A percentile compares a stretch with the other conserved stretches of the same genome.
Conservation (phyloP, 805 yeast species). For the Candida yuanshanica region DNA sequence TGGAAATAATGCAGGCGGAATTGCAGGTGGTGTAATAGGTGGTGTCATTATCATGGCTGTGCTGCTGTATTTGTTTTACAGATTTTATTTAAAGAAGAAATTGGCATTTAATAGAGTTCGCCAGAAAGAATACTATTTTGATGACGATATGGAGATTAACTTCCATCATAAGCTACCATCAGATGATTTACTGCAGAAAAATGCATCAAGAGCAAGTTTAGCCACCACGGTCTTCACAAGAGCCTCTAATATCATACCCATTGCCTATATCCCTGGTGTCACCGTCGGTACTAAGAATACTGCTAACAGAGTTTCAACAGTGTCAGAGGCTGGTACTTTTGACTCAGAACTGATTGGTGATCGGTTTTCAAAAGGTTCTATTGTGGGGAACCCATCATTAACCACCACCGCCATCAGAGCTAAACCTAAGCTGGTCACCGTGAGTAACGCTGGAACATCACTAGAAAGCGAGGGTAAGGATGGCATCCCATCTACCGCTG, state of each 20-base stretch:
- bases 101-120: slow-evolving; percentile 27
- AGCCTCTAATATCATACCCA: slow-evolving; percentile 84
- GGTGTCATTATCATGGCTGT: slow-evolving; percentile 44
- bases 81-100: slow-evolving; percentile 34
- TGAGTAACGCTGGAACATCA: slow-evolving; percentile 14
- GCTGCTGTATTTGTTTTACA: slow-evolving; percentile 36
- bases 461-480: slow-evolving; percentile 17
- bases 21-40: slow-evolving; percentile 71
- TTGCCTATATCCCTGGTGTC: slow-evolving; percentile 93
- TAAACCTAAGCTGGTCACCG: slow-evolving; percentile 63
- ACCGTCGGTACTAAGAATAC: slow-evolving; percentile 40
- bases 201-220: slow-evolving; percentile 24
- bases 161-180: slow-evolving; percentile 21
- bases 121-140: slow-evolving; percentile 22
- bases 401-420: slow-evolving; percentile 72
- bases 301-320: slow-evolving; percentile 28
- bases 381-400: slow-evolving; percentile 32
- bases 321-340: slow-evolving; percentile 12
- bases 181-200: slow-evolving; percentile 26
- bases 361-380: slow-evolving; percentile 37
- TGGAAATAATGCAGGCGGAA: slow-evolving; percentile 41
- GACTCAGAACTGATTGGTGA: slow-evolving; percentile 26
- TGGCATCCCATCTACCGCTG: slow-evolving; percentile 19
- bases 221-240: slow-evolving; percentile 69
- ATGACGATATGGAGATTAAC: slow-evolving; percentile 24